Base-by-base conservation (phyloP, 495 filamentous ascomycete genomes). In the Daldinia loculata region DNA sequence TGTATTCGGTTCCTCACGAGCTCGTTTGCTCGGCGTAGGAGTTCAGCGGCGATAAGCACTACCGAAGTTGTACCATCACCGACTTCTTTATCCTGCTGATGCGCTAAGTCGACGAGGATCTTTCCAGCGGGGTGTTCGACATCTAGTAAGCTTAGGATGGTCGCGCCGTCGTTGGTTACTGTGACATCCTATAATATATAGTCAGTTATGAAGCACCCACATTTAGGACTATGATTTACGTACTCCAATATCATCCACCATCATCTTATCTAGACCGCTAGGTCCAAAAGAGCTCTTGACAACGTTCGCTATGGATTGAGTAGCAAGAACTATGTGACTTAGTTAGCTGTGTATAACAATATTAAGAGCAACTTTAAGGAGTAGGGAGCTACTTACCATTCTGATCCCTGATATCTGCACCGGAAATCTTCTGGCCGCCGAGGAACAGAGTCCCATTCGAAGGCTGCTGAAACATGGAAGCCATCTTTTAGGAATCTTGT, bases 1-100 rank as follows among this genome's bases (percentile, higher is more conserved):
- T 99, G 95, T 89, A 99, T 98, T 79, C 94, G 92, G 87, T 98
- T 98, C 86, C 95, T 97, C 91, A 98, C 94, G 69, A 99, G 87
- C 82, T 99, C 95, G 85, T 98, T 99, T 41, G 88, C 95, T 83
- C 95, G 88, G 76, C 91, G 88, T 71, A 99, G 86, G 72, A 99
- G 92, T 84, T 99, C 95, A 66, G 96, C 91, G 57, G 95, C 95
- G 80, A 99, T 97, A 56, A 99, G 86, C 50, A 99, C 95, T 50
- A 99, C 96, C 32, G 95, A 97, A 41, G 95, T 99, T 48, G 95
- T 99, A 71, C 95, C 95, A 85, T 99, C 95, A 69, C 95, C 95
- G 73, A 96, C 93, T 84, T 99, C 95, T 84, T 95, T 97, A 80
- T 99, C 95, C 82, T 99, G 95, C 81, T 99, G 95, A 68, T 98